Conservation (phyloP, 208 protist species). For the Leishmania mexicana region DNA sequence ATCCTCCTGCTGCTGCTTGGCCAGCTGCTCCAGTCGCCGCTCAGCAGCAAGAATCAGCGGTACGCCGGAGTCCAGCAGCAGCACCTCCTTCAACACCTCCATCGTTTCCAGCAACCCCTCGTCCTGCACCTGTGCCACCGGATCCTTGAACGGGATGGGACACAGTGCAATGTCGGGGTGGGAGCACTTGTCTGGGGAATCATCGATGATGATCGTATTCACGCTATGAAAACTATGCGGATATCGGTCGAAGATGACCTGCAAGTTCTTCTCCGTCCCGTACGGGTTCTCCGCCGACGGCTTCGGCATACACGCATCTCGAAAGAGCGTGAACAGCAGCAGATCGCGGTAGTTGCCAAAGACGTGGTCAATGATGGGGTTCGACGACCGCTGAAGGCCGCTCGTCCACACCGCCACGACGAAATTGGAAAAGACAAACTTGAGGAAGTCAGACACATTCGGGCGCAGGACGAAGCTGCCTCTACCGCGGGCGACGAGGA, state of each 20-base stretch:
- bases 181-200: conserved; percentile 90
- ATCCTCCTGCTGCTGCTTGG: conserved; percentile 7
- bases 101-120: conserved; percentile 68
- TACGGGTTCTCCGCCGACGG: conserved; percentile 70
- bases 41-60: conserved; percentile 80
- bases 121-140: conserved; percentile 58
- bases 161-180: conserved; percentile 91
- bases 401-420: conserved; percentile 92
- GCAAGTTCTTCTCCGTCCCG: conserved; percentile 88
- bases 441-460: conserved; percentile 75
- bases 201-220: conserved; percentile 93
- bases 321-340: conserved; percentile 83
- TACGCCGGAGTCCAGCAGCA: conserved; percentile 58
- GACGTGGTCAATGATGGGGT: conserved; percentile 87
- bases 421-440: conserved; percentile 89
- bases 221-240: conserved; percentile 85
- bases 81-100: conserved; percentile 75
- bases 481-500: conserved; percentile 78
- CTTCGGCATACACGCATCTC: conserved; percentile 62
- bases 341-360: conserved; percentile 78
- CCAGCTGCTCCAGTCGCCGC: conserved; percentile 47
- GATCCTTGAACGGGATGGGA: conserved; percentile 81
- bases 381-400: conserved; percentile 81
- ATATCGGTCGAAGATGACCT: conserved; percentile 82
- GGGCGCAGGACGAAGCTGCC: conserved; percentile 77